Conservation (phyloP, 1,284 basidiomycete species). For the Sanghuangporus weigelae region DNA sequence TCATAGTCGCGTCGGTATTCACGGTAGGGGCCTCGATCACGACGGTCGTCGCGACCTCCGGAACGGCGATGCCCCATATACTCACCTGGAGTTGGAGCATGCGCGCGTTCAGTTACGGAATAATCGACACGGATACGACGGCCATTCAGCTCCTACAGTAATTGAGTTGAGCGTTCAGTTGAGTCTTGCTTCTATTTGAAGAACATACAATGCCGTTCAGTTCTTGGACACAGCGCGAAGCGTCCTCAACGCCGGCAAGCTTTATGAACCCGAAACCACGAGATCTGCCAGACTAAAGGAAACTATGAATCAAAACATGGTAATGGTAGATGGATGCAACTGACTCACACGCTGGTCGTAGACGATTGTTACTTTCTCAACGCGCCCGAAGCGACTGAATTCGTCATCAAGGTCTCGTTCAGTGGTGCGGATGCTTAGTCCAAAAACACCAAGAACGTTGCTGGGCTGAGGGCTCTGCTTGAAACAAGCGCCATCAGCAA, state of each 20-base stretch:
- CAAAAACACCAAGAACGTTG: constrained; percentile 93
- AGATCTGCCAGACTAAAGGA: constrained; percentile 81
- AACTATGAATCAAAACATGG: constrained; percentile 15
- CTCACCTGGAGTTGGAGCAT: constrained; percentile 95
- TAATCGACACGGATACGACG: constrained; percentile 96
- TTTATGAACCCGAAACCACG: constrained; percentile 97
- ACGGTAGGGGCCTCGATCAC: constrained; percentile 25
- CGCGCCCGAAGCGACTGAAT: constrained; percentile 83
- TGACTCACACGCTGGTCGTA: constrained; percentile 90
- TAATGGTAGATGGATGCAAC: not conserved
- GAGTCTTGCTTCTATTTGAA: not conserved
- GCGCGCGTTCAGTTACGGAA: constrained; percentile 89
- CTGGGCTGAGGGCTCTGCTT: constrained; percentile 79
- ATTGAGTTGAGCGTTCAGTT: not conserved
- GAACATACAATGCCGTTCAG: constrained; percentile 84
- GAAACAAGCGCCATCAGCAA: constrained; percentile 32
- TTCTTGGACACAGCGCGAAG: constrained; percentile 81
- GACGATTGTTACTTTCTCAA: constrained; percentile 97
- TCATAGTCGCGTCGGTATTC: constrained; percentile 37
- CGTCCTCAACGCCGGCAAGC: constrained; percentile 86
- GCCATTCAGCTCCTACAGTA: constrained; percentile 80
- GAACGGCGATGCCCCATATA: constrained; percentile 91
- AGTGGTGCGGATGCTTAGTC: constrained; percentile 89
- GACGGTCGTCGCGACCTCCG: constrained; percentile 37
- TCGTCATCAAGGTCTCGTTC: constrained; percentile 95